These are phyloP conservation scores for Pichia sp. DNA, from an alignment of 1,139 yeast genomes.

Conservation along the genomic window DNA sequence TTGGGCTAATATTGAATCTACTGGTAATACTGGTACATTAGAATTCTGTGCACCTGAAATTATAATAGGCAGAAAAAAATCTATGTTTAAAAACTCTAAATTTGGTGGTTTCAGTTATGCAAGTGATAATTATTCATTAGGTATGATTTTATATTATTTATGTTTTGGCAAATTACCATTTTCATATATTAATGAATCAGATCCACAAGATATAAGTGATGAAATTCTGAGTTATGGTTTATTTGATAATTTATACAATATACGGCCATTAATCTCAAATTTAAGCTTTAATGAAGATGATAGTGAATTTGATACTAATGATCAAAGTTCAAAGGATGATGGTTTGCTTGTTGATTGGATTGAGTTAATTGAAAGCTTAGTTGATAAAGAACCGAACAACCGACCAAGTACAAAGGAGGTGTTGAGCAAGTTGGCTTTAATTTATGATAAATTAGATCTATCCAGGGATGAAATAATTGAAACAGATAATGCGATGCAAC, in stretches of 20 bases:
- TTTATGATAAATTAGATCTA: slow-evolving; percentile 13
- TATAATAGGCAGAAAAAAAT: slow-evolving; percentile 22
- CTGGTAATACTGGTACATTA: slow-evolving; percentile 81
- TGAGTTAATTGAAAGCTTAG: slow-evolving; percentile 29
- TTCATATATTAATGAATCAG: slow-evolving; percentile 28
- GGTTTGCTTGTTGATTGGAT: slow-evolving; percentile 35
- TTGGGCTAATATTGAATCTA: slow-evolving; percentile 37
- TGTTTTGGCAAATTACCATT: slow-evolving; percentile 70
- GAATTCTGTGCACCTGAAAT: slow-evolving; percentile 87
- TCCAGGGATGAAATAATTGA: neutral
- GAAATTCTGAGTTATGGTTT: slow-evolving; percentile 32
- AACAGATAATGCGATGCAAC: neutral
- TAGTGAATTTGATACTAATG: slow-evolving; percentile 3
- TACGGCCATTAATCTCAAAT: slow-evolving; percentile 9
- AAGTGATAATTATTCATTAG: slow-evolving; percentile 77
- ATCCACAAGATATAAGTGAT: slow-evolving; percentile 33
- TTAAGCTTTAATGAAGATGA: neutral
- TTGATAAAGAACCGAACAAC: slow-evolving; percentile 27
- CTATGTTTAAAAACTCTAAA: slow-evolving; percentile 26
- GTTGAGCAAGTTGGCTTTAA: slow-evolving; percentile 25
- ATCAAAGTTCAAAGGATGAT: no score
- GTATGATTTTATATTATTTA: slow-evolving; percentile 69
- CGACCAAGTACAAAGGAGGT: slow-evolving; percentile 44
- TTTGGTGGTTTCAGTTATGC: slow-evolving; percentile 50
- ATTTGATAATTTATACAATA: slow-evolving; percentile 16